Conservation (phyloP, 2,329 filamentous ascomycete species). For the Aspergillus pseudoterreus region DNA sequence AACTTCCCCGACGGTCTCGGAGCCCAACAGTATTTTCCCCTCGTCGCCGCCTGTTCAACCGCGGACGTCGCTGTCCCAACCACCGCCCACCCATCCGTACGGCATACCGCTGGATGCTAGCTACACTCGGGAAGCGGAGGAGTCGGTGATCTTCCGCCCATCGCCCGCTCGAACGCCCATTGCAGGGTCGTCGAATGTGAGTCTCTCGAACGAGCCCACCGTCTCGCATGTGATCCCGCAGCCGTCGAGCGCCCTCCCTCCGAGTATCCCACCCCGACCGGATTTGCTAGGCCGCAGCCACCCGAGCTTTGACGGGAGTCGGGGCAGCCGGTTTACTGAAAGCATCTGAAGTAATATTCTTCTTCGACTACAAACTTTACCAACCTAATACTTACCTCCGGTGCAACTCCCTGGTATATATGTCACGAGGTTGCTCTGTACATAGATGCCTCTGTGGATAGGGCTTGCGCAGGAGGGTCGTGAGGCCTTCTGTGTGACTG, state of each 20-base stretch:
- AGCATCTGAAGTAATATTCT: conserved; percentile 20
- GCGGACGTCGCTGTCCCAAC: conserved; percentile 20
- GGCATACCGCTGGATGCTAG: conserved; percentile 29
- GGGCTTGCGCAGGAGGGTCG: background rate
- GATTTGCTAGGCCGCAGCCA: conserved; percentile 43
- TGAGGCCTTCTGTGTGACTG: background rate
- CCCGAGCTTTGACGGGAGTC: conserved; percentile 42
- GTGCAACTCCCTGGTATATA: background rate
- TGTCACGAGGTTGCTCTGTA: background rate
- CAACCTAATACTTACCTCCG: background rate
- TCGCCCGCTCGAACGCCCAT: conserved; percentile 43
- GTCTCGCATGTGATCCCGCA: conserved; percentile 19
- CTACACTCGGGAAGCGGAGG: conserved; percentile 29
- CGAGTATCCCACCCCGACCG: conserved; percentile 25
- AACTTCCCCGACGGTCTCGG: conserved; percentile 28
- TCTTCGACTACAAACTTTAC: background rate
- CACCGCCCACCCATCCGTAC: conserved; percentile 26
- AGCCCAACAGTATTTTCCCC: conserved; percentile 19
- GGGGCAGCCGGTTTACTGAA: conserved; percentile 44
- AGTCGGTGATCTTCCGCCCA: conserved; percentile 36
- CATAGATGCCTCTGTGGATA: conserved; percentile 6
- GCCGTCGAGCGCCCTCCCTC: conserved; percentile 22
- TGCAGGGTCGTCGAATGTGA: conserved; percentile 31
- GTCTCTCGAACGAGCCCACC: conserved; percentile 19
- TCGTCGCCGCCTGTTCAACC: conserved; percentile 23